Conservation (phyloP, 441 rosid species). For the Croton setiger region DNA sequence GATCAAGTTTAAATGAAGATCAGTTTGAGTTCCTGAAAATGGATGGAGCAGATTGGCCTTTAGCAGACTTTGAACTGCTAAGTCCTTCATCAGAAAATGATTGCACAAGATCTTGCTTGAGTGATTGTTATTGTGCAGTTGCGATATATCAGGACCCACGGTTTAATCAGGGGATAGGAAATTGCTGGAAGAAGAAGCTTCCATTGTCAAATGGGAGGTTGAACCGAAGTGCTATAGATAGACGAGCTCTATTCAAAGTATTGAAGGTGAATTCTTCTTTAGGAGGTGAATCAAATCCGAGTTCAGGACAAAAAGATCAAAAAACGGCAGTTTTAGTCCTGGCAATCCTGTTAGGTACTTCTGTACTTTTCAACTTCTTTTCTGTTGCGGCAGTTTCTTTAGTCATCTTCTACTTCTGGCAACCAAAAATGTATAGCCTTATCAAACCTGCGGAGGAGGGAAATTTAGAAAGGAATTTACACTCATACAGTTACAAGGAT, state of each 20-base stretch:
- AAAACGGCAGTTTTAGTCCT: not conserved
- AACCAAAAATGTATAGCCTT: not conserved
- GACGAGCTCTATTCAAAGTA: constrained; percentile 4
- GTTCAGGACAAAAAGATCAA: not conserved
- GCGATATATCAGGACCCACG: not conserved
- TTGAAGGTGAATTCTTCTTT: not conserved
- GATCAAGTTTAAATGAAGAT: not conserved
- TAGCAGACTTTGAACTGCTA: constrained; percentile 5
- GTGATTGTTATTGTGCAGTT: not conserved
- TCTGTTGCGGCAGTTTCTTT: not conserved
- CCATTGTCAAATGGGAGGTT: constrained; percentile 10
- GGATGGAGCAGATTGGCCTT: constrained; percentile 1
- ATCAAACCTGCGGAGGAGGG: constrained; percentile 8
- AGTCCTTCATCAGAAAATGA: constrained; percentile 5
- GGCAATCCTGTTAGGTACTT: constrained; percentile 1
- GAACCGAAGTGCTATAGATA: not conserved
- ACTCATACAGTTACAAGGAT: constrained; percentile 24
- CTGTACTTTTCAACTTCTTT: constrained; percentile 1
- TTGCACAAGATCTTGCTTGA: constrained; percentile 1
- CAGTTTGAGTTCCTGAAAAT: not conserved
- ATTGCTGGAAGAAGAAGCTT: constrained; percentile 2
- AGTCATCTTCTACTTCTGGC: not conserved
- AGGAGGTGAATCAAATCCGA: not conserved
- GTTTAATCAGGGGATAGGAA: constrained; percentile 7
- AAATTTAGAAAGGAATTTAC: constrained; percentile 8